Base-by-base conservation (phyloP, 495 filamentous ascomycete genomes). In the Cercophora newfieldiana region DNA sequence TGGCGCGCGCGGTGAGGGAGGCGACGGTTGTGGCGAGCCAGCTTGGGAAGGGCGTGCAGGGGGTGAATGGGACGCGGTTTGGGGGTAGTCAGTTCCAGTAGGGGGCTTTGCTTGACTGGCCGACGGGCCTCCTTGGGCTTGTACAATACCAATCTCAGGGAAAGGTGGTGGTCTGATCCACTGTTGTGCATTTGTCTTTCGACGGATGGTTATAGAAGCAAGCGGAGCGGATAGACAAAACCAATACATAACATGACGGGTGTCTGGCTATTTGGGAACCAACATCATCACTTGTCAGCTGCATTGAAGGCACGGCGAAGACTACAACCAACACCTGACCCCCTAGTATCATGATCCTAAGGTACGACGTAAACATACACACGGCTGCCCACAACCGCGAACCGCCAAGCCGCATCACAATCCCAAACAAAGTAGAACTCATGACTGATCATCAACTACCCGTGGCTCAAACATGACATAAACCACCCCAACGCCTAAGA, bases 21-120 rank as follows among this genome's bases (percentile, higher is more conserved):
- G 90, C 91, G 37, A 90, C 91, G 6, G 85, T 90, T 18, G 88
- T 91, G 59, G 91, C 91, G 28, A 86, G 87, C 69, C 85, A 90
- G 71, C 77, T 93, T 25, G 91, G 91, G 5, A 81, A 86, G 69
- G 82, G 82, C 16, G 75, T 78, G 12, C 80, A 85, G 69, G 75
- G 74, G 29, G 77, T 81, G 6, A 84, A 77, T 63, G 77, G 78
- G 53, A 81, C 73, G 21, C 69, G 72, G 55, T 74, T 75, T 50
- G 66, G 60, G 24, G 37, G 66, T 0, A 65, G 18, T 26, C 63
- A 68, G 29, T 64, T 70, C 12, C 67, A 74, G 33, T 67, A 66
- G 24, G 22, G 49, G 18, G 26, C 7, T 22, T 8, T 3, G 8
- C 24, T 53, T 22, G 6, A 19, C 3, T 53, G 50, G 14, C n/a